A percentile compares a stretch with the other conserved stretches of the same genome.
phyloP scores from a whole-genome alignment of 176 grass and related monocot species.

The Phoenix dactylifera region DNA sequence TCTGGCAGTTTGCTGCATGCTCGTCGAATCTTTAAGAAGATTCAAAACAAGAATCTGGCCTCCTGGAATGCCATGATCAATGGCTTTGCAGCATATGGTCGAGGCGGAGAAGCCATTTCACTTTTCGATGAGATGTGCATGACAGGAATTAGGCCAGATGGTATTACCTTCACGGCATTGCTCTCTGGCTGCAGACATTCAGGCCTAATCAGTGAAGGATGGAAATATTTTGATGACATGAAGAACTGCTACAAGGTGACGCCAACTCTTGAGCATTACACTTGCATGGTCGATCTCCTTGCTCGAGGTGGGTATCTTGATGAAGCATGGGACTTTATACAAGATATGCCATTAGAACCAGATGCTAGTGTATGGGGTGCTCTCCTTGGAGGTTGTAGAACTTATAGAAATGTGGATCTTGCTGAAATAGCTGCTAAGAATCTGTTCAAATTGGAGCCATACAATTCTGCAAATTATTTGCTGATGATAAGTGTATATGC shows the following conservation, averaged over 20 bases:
- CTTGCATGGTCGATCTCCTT: conserved; percentile 90
- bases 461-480: conserved; percentile 77
- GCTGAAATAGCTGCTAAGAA: conserved; percentile 53
- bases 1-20: conserved; percentile 41
- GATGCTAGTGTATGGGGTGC: conserved; percentile 64
- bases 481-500: conserved; percentile 74
- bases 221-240: conserved; percentile 76
- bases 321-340: conserved; percentile 69
- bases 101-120: conserved; percentile 28
- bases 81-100: conserved; percentile 52
- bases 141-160: conserved; percentile 45
- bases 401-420: conserved; percentile 51
- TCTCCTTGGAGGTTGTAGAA: conserved; percentile 45
- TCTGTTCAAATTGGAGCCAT: conserved; percentile 57
- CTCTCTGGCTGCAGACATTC: conserved; percentile 68
- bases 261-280: conserved; percentile 53
- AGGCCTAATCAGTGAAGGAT: conserved; percentile 50
- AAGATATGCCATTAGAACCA: conserved; percentile 31
- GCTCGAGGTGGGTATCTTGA: conserved; percentile 65
- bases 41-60: conserved; percentile 54
- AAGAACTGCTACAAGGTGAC: conserved; percentile 36
- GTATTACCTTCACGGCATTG: conserved; percentile 69
- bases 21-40: conserved; percentile 29
- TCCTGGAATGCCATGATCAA: conserved; percentile 74
- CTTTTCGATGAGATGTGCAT: conserved; percentile 55